Conservation (phyloP, 306 rosid species). For the Fragaria vesca region DNA sequence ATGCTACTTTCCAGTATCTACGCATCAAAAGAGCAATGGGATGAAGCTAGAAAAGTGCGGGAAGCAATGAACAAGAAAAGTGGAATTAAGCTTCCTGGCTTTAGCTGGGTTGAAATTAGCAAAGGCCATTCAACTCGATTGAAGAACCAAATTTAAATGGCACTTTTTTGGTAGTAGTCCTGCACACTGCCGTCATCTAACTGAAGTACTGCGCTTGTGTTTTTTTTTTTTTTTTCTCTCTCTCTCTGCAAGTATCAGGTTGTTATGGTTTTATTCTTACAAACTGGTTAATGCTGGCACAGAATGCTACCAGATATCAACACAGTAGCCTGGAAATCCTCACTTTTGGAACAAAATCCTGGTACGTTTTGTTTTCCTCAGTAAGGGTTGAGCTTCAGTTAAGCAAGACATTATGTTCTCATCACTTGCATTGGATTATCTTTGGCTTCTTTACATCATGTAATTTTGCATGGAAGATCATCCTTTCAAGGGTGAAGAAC, state of each 20-base stretch:
- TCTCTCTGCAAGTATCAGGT: background rate
- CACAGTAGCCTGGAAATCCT: background rate
- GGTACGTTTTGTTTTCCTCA: background rate
- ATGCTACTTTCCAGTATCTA: conserved; percentile 24
- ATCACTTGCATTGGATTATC: background rate
- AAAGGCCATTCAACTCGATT: background rate
- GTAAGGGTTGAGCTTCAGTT: background rate
- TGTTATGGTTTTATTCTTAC: background rate
- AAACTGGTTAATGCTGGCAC: background rate
- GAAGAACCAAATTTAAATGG: background rate
- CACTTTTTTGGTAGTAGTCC: background rate
- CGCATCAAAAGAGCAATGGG: conserved; percentile 19
- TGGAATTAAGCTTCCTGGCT: conserved; percentile 20
- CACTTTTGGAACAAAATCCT: background rate
- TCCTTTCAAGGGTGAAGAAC: background rate
- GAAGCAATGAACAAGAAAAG: conserved; percentile 16
- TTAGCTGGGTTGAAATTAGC: conserved; percentile 27
- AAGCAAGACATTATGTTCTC: background rate
- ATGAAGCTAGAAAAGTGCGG: conserved; percentile 15
- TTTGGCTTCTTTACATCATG: background rate
- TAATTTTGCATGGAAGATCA: background rate
- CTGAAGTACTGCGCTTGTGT: background rate
- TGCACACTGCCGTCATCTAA: background rate
- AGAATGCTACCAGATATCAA: background rate
- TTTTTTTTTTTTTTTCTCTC: background rate